These are phyloP conservation scores for Tetrapisispora nanseiensis DNA, from an alignment of 805 yeast species.

Conservation along the genomic window DNA sequence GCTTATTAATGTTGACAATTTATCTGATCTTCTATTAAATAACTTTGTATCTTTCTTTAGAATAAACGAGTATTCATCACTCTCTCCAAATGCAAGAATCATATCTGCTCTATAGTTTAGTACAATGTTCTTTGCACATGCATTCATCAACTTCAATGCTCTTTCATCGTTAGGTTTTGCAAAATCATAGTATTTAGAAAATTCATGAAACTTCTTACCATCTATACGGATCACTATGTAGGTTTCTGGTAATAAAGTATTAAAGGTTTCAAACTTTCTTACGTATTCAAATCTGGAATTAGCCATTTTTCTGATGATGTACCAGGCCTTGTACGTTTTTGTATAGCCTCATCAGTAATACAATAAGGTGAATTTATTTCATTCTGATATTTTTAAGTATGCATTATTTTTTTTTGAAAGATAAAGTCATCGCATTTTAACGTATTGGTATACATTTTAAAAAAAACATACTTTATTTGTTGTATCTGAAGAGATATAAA, in stretches of 20 bases:
- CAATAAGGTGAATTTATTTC: background rate
- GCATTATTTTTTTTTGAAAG: no score
- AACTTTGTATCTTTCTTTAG: constrained; percentile 51
- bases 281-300: constrained; percentile 86
- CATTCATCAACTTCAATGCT: constrained; percentile 75
- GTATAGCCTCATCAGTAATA: background rate
- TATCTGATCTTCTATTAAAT: constrained; percentile 74
- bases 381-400: no score
- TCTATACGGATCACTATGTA: constrained; percentile 80
- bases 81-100: constrained; percentile 81
- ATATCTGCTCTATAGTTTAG: constrained; percentile 58
- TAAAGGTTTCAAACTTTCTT: constrained; percentile 66
- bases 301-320: constrained; percentile 59
- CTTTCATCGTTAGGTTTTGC: constrained; percentile 77
- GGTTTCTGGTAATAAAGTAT: constrained; percentile 64
- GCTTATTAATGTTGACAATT: constrained; percentile 72
- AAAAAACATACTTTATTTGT: no score
- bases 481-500: no score
- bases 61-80: constrained; percentile 88
- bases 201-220: constrained; percentile 88
- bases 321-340: background rate
- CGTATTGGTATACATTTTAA: no score
- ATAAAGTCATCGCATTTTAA: no score
- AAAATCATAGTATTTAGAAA: constrained; percentile 64
- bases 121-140: constrained; percentile 61